These are phyloP conservation scores for Penicillium daleae DNA, from an alignment of 495 filamentous ascomycete genomes.

Conservation along the genomic window DNA sequence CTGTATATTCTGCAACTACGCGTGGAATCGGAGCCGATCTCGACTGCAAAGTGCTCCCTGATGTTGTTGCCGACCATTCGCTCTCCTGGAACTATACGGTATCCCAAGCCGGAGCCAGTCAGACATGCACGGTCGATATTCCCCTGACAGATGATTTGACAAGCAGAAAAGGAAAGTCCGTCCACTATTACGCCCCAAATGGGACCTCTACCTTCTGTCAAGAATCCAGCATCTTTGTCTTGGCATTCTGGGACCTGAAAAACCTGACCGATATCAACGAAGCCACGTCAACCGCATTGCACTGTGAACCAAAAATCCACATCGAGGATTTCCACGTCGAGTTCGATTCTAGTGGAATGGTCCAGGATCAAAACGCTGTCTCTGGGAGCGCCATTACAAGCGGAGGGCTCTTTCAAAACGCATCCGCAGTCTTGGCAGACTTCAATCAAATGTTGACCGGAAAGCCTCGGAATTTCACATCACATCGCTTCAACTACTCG, in stretches of 20 bases:
- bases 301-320: conserved; percentile 21
- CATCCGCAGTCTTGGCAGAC: conserved; percentile 13
- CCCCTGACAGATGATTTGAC: neutral
- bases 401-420: conserved; percentile 22
- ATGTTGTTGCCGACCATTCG: neutral
- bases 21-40: conserved; percentile 9
- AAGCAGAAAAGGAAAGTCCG: neutral
- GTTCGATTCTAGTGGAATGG: conserved; percentile 15
- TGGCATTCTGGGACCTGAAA: conserved; percentile 2
- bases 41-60: neutral
- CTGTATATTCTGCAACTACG: neutral
- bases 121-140: conserved; percentile 5
- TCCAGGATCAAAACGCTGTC: conserved; percentile 16
- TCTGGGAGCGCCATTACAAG: conserved; percentile 12
- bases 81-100: conserved; percentile 1
- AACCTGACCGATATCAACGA: neutral
- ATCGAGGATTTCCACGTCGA: conserved; percentile 22
- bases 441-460: conserved; percentile 20
- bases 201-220: conserved; percentile 12
- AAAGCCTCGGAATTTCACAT: conserved; percentile 1
- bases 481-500: neutral
- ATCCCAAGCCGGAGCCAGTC: neutral
- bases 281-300: conserved; percentile 8
- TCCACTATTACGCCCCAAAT: conserved; percentile 14
- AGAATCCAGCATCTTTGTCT: conserved; percentile 15